Evolutionary conservation across 768 basidiomycete species (phyloP), one percentile per base, ranked within the genome.

Genomic region (Paxillus involutus): DNA sequence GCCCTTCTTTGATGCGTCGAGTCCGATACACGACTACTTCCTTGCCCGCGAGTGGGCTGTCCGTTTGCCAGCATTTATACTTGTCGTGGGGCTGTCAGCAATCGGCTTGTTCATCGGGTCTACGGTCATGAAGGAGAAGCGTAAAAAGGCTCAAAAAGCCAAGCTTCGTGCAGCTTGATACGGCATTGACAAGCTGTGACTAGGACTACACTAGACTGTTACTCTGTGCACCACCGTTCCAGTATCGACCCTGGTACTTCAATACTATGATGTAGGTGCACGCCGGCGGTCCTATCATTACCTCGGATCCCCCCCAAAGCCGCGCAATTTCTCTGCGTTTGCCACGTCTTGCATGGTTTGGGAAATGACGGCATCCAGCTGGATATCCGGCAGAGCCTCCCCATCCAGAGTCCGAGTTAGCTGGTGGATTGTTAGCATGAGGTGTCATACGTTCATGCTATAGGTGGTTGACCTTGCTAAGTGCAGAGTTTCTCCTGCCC

Each of bases 41-140:
- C 96, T 92, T 0, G 67, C 90, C 6, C 78, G 95, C 46, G 93
- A 97, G 76, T 98, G 94, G 93, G 95, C 93, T 10, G 77, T 98
- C 47, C 83, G 89, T 17, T 69, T 98, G 44, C 94, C 95, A 37
- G 88, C 90, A 3, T 81, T 92, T 69, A 74, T 95, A 47, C 81
- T 98, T 8, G 78, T 94, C 6, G 65, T 89, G 9, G 95, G 94
- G 6, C 73, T 97, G 36, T 77, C 85, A n/a, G 86, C 78, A 11
- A 88, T 98, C 39, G 91, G 90, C 11, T 63, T 78, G 37, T 93
- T 97, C 70, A 72, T 96, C n/a, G 90, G 88, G 4, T 76, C 71
- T 10, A 92, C 93, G 5, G 75, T 91, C 51, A 68, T 86, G 50
- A 85, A 84, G 63, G 91, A 94, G 70, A 90, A 86, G 29, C 72